Evolutionary conservation across 164 flowering plant genomes (phyloP), one percentile per base, ranked within the genome.

Genomic region (Stephania cephalantha): DNA sequence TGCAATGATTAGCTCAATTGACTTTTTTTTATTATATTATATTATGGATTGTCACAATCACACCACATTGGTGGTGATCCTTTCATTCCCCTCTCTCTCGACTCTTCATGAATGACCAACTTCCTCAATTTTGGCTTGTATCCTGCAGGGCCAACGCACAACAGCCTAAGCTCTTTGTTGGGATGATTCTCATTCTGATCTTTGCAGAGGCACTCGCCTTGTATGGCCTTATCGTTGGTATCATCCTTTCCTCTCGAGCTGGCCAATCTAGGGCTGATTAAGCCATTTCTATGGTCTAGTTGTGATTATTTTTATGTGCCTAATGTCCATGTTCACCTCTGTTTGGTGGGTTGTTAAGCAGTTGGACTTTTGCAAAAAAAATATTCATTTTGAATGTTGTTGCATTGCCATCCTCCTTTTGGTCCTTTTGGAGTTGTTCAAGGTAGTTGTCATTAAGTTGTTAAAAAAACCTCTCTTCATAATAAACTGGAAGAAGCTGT

Each of bases 111-210:
- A 17, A 44, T 5, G 45, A 31, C 3, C 6, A 69, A 3, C 53
- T 53, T 29, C 70, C 35, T n/a, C 8, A 65, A 8, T 61, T 15
- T 66, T 52, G 4, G 48, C 1, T 73, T 76, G 50, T 75, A 44
- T 74, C 22, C 79, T 82, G 73, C 90, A 91, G 95, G 79, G 95
- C 95, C 71, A 91, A 91, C 80, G 95, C 95, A 20, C 93, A 91
- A 74, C 95, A 91, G 80, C 95, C 93, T 46, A 91, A 91, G 87
- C 95, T 91, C 69, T 89, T 91, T 70, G 93, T 89, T 72, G 93
- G 95, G 25, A 91, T 89, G 95, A 89, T 91, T 73, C 93, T 91
- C 74, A 91, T 91, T 79, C 93, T 91, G 77, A 91, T 91, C 77
- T 91, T 91, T 77, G 95, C 95, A 73, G 95, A 90, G 83, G 95